A percentile compares a stretch with the other conserved stretches of the same genome.
Conservation (phyloP, 345 rosid species). For the Populus simonii region DNA sequence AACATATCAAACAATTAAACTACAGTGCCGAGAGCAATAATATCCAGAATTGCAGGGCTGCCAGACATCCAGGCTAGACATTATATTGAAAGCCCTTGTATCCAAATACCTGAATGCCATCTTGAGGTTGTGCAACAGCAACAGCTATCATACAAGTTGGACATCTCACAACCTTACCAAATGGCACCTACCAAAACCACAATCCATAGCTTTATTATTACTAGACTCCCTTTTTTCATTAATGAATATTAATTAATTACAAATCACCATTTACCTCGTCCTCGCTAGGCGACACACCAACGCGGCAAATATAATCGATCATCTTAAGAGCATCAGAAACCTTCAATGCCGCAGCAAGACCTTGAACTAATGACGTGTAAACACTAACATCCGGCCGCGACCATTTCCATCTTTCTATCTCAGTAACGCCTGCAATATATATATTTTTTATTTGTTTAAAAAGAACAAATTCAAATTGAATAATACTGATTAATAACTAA, state of each 20-base stretch:
- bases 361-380: conserved; percentile 55
- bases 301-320: conserved; percentile 68
- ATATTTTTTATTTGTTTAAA: too few relatives aligned
- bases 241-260: too few relatives aligned
- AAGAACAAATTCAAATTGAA: not conserved
- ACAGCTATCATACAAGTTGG: conserved; percentile 79
- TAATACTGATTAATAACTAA: not conserved
- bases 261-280: conserved; percentile 47
- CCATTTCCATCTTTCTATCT: conserved; percentile 84
- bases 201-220: not conserved
- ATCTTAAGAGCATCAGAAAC: conserved; percentile 78
- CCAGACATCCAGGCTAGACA: not conserved
- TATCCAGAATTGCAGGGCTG: too few relatives aligned
- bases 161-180: conserved; percentile 91
- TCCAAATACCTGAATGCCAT: conserved; percentile 71
- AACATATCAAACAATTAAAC: not conserved
- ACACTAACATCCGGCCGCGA: conserved; percentile 74
- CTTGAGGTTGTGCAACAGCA: conserved; percentile 85
- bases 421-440: conserved; percentile 41
- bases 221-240: too few relatives aligned
- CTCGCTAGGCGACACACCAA: conserved; percentile 74
- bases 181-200: conserved; percentile 60
- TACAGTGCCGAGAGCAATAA: not conserved
- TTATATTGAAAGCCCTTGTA: not conserved
- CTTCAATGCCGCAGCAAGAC: conserved; percentile 71